Evolutionary conservation across 2,329 filamentous ascomycete species (phyloP).

Genomic region (Tolypocladium tundrense): DNA sequence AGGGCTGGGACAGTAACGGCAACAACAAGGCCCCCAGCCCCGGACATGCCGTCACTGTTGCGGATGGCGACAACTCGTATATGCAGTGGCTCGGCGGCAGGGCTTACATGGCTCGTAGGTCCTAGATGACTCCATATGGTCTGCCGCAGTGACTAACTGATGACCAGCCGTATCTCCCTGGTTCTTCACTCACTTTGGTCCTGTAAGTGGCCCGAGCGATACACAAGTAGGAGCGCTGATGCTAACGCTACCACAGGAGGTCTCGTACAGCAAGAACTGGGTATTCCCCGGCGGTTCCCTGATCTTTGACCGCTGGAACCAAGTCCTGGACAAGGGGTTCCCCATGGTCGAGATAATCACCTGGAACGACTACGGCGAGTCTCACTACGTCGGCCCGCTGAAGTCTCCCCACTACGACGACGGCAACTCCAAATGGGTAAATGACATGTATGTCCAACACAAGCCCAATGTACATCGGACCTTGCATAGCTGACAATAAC

Average conservation of each 20-base stretch:
- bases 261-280: conserved; percentile 41
- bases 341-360: conserved; percentile 37
- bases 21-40: conserved; percentile 37
- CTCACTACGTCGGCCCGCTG: conserved; percentile 42
- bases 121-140: no score
- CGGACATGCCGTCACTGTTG: conserved; percentile 27
- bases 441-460: conserved; percentile 25
- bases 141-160: no score
- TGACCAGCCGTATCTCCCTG: conserved; percentile 17
- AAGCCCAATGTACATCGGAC: no score
- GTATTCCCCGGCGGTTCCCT: conserved; percentile 48
- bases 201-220: conserved; percentile 5
- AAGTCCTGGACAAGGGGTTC: conserved; percentile 31
- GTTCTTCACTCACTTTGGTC: conserved; percentile 41
- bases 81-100: conserved; percentile 25
- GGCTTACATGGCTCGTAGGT: conserved; percentile 33
- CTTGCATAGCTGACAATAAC: no score
- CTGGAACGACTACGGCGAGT: conserved; percentile 43
- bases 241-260: conserved; percentile 8
- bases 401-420: conserved; percentile 30
- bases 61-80: conserved; percentile 24
- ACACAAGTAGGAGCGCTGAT: no score
- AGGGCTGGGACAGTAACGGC: conserved; percentile 32
- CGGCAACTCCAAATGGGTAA: conserved; percentile 36
- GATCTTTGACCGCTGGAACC: conserved; percentile 48